Evolutionary conservation across 2,329 filamentous ascomycete genomes (phyloP).

Genomic region (Sporothrix curviconia): DNA sequence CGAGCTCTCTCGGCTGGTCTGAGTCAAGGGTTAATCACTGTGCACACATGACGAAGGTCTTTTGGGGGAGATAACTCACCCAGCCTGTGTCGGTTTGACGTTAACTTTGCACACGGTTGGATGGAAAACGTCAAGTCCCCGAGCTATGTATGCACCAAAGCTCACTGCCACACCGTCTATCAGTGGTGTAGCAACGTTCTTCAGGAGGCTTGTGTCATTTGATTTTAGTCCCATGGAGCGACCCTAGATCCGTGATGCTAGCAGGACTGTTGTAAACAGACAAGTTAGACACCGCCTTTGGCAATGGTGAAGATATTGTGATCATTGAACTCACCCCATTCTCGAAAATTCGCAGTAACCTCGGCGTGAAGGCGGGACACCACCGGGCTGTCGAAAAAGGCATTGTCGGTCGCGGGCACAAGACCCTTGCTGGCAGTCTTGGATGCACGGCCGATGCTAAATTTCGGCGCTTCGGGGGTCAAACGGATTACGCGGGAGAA

Average conservation of each 20-base stretch:
- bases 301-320: too few species aligned
- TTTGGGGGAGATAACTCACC: constrained; percentile 17
- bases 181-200: constrained; percentile 21
- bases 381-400: constrained; percentile 63
- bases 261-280: too few species aligned
- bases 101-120: constrained; percentile 25
- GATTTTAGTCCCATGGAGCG: constrained; percentile 48
- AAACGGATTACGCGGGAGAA: too few species aligned
- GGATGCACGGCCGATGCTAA: constrained; percentile 39
- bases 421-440: constrained; percentile 40
- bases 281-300: too few species aligned
- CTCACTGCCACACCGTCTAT: constrained; percentile 32
- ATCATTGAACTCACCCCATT: constrained; percentile 36
- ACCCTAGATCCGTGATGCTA: constrained; percentile 40
- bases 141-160: constrained; percentile 37
- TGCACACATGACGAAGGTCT: neutral
- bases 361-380: constrained; percentile 64
- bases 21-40: neutral
- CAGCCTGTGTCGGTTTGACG: constrained; percentile 15
- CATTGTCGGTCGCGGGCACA: constrained; percentile 40
- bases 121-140: constrained; percentile 27
- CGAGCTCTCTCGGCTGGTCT: constrained; percentile 8
- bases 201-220: constrained; percentile 29
- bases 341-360: constrained; percentile 38
- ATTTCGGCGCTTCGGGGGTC: constrained; percentile 18